phyloP scores from a whole-genome alignment of 495 filamentous ascomycete species.

The Cairneyella variabilis region DNA sequence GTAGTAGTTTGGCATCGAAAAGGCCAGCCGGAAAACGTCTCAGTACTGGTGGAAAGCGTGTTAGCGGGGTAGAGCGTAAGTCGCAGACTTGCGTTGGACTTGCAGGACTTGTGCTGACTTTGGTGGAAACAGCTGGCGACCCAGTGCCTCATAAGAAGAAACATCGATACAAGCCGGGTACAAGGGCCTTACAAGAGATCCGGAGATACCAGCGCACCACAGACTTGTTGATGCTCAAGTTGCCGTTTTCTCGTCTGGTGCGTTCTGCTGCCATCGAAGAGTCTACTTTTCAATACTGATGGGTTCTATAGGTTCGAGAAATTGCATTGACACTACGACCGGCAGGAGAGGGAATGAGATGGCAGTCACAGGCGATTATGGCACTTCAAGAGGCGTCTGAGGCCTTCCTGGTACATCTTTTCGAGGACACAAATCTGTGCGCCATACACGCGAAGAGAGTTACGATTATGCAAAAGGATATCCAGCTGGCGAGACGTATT shows the following conservation, averaged over 20 bases:
- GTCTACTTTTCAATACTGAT: conserved; percentile 3
- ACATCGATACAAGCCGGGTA: conserved; percentile 80
- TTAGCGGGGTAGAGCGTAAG: background rate
- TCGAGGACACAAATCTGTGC: conserved; percentile 93
- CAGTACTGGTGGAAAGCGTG: background rate
- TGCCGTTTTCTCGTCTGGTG: conserved; percentile 85
- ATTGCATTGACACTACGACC: conserved; percentile 58
- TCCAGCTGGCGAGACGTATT: conserved; percentile 84
- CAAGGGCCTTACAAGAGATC: conserved; percentile 81
- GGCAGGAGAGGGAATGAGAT: conserved; percentile 62
- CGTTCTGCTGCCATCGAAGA: conserved; percentile 16
- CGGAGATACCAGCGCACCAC: conserved; percentile 76
- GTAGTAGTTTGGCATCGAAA: background rate
- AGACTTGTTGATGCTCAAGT: conserved; percentile 74
- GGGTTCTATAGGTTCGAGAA: conserved; percentile 64
- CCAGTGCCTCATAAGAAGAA: conserved; percentile 58
- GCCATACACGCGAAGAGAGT: conserved; percentile 95
- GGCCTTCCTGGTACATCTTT: conserved; percentile 88
- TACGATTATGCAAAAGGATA: conserved; percentile 97
- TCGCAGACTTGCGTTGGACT: no score
- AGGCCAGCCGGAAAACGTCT: background rate
- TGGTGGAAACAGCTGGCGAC: conserved; percentile 56
- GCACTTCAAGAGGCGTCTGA: conserved; percentile 91
- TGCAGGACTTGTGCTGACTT: no score
- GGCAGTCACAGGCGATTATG: conserved; percentile 88